Percentiles rank a stretch among this genome's conserved stretches.
These are phyloP conservation scores for Iberis pinnata DNA, from an alignment of 345 rosid species.

Conservation along the genomic window DNA sequence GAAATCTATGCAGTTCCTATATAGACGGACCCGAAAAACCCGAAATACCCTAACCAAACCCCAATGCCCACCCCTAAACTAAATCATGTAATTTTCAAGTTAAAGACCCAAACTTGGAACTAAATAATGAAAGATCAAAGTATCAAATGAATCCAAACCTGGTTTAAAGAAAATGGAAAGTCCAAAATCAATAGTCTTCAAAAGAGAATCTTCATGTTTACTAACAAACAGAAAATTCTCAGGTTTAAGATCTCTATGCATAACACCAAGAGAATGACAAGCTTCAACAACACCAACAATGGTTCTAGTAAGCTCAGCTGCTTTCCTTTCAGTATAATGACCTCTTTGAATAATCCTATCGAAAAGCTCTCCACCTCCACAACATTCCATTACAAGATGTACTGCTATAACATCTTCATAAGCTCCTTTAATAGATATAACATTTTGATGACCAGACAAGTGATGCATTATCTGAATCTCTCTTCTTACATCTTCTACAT, in stretches of 20 bases:
- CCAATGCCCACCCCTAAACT: no score
- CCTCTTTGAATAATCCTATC: slow-evolving; percentile 82
- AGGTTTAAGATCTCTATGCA: slow-evolving; percentile 90
- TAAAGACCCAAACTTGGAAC: not conserved
- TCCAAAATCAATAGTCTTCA: slow-evolving; percentile 88
- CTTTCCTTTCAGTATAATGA: slow-evolving; percentile 77
- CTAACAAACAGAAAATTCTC: slow-evolving; percentile 75
- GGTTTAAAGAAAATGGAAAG: slow-evolving; percentile 78
- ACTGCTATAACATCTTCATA: slow-evolving; percentile 82
- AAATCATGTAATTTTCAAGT: slow-evolving; percentile 6
- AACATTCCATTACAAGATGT: slow-evolving; percentile 80
- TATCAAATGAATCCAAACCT: slow-evolving; percentile 48
- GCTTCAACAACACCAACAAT: slow-evolving; percentile 83
- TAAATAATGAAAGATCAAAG: not conserved
- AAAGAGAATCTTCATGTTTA: slow-evolving; percentile 61
- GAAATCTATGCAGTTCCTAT: no score
- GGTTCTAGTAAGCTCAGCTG: slow-evolving; percentile 72
- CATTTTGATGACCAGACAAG: slow-evolving; percentile 74
- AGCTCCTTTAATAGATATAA: slow-evolving; percentile 67
- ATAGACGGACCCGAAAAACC: no score
- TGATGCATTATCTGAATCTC: slow-evolving; percentile 94
- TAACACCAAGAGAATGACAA: slow-evolving; percentile 83
- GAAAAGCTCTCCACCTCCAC: slow-evolving; percentile 90
- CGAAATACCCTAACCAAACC: no score
- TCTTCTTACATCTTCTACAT: slow-evolving; percentile 84